Evolutionary conservation across 2,329 filamentous ascomycete species (phyloP).

Genomic region (Neofusicoccum laricinum): DNA sequence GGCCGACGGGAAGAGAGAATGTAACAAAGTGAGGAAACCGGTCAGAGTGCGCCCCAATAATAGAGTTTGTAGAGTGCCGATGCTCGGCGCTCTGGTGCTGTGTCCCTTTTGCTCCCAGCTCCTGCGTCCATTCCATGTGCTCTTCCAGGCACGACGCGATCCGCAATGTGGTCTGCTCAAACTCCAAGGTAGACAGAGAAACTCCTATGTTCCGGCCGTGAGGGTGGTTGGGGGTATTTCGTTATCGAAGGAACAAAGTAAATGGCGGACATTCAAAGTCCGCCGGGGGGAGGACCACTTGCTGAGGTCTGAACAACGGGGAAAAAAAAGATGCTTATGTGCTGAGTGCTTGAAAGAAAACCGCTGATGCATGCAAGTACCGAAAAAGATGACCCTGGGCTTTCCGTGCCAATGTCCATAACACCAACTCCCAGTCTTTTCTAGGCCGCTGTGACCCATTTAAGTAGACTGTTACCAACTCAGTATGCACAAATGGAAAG

Average conservation of each 20-base stretch:
- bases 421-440: conserved; percentile 12
- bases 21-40: background rate
- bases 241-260: background rate
- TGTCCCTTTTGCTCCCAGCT: background rate
- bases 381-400: conserved; percentile 4
- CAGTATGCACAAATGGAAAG: background rate
- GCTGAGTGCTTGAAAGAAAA: background rate
- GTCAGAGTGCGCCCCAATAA: too few relatives aligned
- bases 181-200: conserved; percentile 4
- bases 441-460: background rate
- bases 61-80: background rate
- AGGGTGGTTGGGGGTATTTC: conserved; percentile 5
- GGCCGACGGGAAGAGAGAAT: background rate
- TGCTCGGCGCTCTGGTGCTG: background rate
- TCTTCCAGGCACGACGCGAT: conserved; percentile 4
- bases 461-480: background rate
- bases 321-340: background rate
- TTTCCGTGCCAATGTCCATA: conserved; percentile 1
- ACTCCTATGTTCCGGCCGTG: conserved; percentile 8
- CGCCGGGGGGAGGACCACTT: background rate
- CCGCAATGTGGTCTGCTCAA: too few relatives aligned
- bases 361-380: conserved; percentile 9
- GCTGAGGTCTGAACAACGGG: background rate
- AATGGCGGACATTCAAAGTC: background rate
- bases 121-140: background rate